Percentiles rank a stretch among this genome's conserved stretches.
Conservation (phyloP, 129 eudicot species). For the Artemisia tridentata region DNA sequence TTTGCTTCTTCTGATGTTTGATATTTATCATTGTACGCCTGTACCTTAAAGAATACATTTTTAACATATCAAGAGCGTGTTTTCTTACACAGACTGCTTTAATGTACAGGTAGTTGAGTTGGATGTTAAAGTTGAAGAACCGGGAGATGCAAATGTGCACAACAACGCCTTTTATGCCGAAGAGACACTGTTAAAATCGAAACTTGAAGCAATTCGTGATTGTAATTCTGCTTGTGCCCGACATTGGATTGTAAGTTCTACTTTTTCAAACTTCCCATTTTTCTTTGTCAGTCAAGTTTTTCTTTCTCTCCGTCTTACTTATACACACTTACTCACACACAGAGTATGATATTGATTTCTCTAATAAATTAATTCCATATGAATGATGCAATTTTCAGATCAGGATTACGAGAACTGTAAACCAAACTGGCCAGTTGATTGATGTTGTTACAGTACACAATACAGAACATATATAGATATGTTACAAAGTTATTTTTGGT, state of each 20-base stretch:
- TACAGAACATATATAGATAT: too few relatives aligned
- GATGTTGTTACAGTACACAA: too few relatives aligned
- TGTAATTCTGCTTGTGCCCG: slow-evolving; percentile 74
- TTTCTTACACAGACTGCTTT: not conserved
- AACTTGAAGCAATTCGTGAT: slow-evolving; percentile 70
- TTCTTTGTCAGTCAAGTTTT: slow-evolving; percentile 5
- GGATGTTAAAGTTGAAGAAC: slow-evolving; percentile 62
- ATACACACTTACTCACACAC: too few relatives aligned
- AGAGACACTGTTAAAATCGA: slow-evolving; percentile 60
- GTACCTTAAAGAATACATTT: too few relatives aligned
- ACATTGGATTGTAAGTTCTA: slow-evolving; percentile 71
- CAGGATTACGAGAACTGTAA: slow-evolving; percentile 73
- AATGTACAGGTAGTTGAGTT: slow-evolving; percentile 66
- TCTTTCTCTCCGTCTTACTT: not conserved
- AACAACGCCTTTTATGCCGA: too few relatives aligned
- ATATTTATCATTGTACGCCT: too few relatives aligned
- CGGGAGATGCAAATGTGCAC: too few relatives aligned
- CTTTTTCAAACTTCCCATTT: not conserved
- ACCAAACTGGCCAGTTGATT: slow-evolving; percentile 74
- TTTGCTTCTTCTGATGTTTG: too few relatives aligned
- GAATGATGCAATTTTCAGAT: slow-evolving; percentile 46
- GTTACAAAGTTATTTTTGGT: too few relatives aligned
- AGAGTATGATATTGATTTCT: not conserved
- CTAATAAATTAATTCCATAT: slow-evolving; percentile 2
- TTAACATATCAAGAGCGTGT: not conserved